Base-by-base conservation (phyloP, 495 filamentous ascomycete species). In the Ramalina intermedia region DNA sequence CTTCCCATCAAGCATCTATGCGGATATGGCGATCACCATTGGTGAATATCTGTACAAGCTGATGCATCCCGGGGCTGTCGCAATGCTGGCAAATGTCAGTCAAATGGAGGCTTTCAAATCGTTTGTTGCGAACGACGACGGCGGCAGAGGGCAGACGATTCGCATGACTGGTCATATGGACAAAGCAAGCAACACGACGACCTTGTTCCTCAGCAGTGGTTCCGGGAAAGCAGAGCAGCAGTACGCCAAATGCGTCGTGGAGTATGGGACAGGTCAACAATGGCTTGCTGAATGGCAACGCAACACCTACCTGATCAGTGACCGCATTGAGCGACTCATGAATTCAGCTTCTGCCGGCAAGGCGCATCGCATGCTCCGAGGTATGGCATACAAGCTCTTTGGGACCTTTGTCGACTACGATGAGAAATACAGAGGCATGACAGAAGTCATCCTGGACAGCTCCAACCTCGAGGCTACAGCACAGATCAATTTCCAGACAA, bases 311-410 rank as follows among this genome's bases (percentile, higher is more conserved):
- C 63, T 80, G 20, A 74, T 80, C 56, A 69, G 67, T 51, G 61
- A 63, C 6, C 68, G 75, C 41, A 67, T 80, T 43, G 66, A 74
- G 26, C 49, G 59, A 8, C 63, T 81, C 2, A 66, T 69, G 61
- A 66, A 71, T 29, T 73, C 67, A 14, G 74, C 73, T 40, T 54
- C 75, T 65, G 54, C 66, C 58, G 48, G 66, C 5, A 62, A 72
- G 8, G 76, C 78, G 36, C 78, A 78, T 43, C 74, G 60, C n/a
- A 61, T 85, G 56, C 76, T 77, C 47, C 73, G 78, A 3, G 76
- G 78, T n/a, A 74, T 88, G 65, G 79, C 80, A 1, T 91, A 91
- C 66, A 84, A 84, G 58, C 67, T 88, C 12, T 82, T 90, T 54
- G 61, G 67, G n/a, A 68, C 79, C 38, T 65, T 88, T 4, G 84